Evolutionary conservation across 1,284 basidiomycete genomes (phyloP).

Genomic region (Pyrrhoderma lamaoense): DNA sequence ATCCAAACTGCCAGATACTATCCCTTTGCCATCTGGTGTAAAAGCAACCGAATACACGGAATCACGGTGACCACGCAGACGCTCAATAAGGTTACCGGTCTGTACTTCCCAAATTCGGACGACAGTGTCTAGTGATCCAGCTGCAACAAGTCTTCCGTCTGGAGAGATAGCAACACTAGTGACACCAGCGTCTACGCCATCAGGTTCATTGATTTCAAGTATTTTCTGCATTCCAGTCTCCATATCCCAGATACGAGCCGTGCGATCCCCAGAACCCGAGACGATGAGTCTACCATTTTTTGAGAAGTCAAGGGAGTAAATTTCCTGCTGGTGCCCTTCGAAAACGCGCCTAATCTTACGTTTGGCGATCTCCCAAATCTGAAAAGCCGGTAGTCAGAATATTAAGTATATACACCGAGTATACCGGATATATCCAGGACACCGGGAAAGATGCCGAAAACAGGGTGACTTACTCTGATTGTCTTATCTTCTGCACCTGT

Average conservation of each 20-base stretch:
- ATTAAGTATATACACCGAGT: background rate
- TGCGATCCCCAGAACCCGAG: conserved; percentile 87
- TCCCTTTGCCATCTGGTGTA: conserved; percentile 72
- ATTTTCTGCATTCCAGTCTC: conserved; percentile 51
- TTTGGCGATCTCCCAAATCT: conserved; percentile 85
- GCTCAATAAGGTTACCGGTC: conserved; percentile 66
- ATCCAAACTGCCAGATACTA: conserved; percentile 82
- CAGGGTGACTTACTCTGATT: conserved; percentile 54
- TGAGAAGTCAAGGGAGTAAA: conserved; percentile 87
- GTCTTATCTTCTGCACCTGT: conserved; percentile 82
- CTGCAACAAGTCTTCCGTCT: conserved; percentile 75
- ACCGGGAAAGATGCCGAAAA: conserved; percentile 12
- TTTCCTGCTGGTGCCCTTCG: conserved; percentile 83
- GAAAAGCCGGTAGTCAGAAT: conserved; percentile 4
- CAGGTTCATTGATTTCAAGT: conserved; percentile 53
- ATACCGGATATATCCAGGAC: background rate
- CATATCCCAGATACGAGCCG: conserved; percentile 86
- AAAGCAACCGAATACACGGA: conserved; percentile 79
- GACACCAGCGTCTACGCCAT: conserved; percentile 64
- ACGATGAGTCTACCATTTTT: conserved; percentile 76
- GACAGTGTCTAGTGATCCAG: conserved; percentile 77
- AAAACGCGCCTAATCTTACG: conserved; percentile 68
- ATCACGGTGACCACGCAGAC: conserved; percentile 75
- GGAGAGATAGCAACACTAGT: conserved; percentile 78
- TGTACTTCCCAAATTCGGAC: conserved; percentile 83